phyloP scores from a whole-genome alignment of 306 rosid genomes.

The Psophocarpus tetragonolobus region DNA sequence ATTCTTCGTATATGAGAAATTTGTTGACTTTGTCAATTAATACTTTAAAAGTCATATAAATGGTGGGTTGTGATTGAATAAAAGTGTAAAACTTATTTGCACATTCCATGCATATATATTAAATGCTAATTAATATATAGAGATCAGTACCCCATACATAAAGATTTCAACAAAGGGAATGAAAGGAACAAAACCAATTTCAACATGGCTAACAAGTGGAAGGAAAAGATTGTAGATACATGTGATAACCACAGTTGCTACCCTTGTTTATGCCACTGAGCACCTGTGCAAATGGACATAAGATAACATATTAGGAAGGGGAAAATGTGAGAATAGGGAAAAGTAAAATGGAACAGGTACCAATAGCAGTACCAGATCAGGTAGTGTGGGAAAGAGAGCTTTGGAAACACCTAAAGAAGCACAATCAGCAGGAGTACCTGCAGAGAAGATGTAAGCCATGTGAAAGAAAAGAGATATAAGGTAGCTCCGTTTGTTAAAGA shows the following conservation, averaged over 20 bases:
- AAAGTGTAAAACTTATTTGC: too few species aligned
- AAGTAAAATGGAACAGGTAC: background rate
- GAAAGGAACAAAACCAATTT: background rate
- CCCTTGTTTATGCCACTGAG: constrained; percentile 97
- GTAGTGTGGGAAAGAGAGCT: constrained; percentile 64
- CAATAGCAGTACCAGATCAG: constrained; percentile 60
- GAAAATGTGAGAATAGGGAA: background rate
- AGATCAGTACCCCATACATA: background rate
- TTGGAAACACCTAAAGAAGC: constrained; percentile 82
- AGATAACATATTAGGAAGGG: background rate
- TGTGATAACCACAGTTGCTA: constrained; percentile 89
- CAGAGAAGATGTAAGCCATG: constrained; percentile 13
- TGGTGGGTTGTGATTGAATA: too few species aligned
- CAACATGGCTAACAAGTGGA: background rate
- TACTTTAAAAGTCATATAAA: too few species aligned
- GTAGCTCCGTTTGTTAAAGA: too few species aligned
- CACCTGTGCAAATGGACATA: constrained; percentile 54
- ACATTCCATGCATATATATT: too few species aligned
- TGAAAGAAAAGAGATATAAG: background rate
- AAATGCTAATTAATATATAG: background rate
- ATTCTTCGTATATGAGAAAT: too few species aligned
- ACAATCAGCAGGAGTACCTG: constrained; percentile 97
- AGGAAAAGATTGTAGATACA: constrained; percentile 45
- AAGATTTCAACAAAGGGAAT: background rate
- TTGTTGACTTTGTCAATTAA: too few species aligned